Percentiles rank a stretch among this genome's conserved stretches.
These are phyloP conservation scores for Podaxis sp. DNA, from an alignment of 768 basidiomycete species.

Conservation along the genomic window DNA sequence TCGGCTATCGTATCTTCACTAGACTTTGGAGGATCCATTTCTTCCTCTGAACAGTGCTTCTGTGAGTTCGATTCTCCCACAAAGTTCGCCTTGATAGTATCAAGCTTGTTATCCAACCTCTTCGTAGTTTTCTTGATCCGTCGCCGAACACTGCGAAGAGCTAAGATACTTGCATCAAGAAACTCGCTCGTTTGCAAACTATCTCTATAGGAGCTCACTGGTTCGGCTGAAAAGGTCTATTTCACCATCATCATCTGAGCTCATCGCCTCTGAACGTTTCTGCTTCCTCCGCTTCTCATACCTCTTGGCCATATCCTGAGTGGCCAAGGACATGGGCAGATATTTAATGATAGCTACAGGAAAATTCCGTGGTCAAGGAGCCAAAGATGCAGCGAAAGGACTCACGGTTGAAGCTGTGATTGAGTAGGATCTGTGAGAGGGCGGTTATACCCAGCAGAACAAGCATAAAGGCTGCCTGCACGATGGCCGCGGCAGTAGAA, in stretches of 20 bases:
- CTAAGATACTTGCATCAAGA: slow-evolving; percentile 15
- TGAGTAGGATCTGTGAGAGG: slow-evolving; percentile 32
- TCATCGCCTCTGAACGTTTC: slow-evolving; percentile 10
- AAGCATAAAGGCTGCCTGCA: slow-evolving; percentile 53
- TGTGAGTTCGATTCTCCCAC: slow-evolving; percentile 16
- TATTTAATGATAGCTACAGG: slow-evolving; percentile 43
- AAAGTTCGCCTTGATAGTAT: slow-evolving; percentile 25
- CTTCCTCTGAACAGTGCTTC: slow-evolving; percentile 7
- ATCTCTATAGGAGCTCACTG: slow-evolving; percentile 20
- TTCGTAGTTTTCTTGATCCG: slow-evolving; percentile 25
- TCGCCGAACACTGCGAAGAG: slow-evolving; percentile 30
- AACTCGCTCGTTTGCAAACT: background rate
- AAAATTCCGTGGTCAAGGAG: background rate
- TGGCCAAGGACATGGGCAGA: slow-evolving; percentile 62
- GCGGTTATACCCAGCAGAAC: slow-evolving; percentile 52
- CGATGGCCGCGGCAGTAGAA: slow-evolving; percentile 30
- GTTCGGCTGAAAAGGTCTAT: slow-evolving; percentile 33
- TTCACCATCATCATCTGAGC: slow-evolving; percentile 20
- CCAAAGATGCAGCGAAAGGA: background rate
- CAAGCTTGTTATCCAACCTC: slow-evolving; percentile 26
- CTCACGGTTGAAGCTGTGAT: slow-evolving; percentile 38
- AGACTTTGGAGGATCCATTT: slow-evolving; percentile 13
- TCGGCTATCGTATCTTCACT: slow-evolving; percentile 15
- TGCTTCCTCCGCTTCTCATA: slow-evolving; percentile 31
- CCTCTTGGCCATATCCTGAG: slow-evolving; percentile 44